Evolutionary conservation across 176 grass and related monocot genomes (phyloP), one percentile per base, ranked within the genome.

Genomic region (Echinochloa phyllopogon): DNA sequence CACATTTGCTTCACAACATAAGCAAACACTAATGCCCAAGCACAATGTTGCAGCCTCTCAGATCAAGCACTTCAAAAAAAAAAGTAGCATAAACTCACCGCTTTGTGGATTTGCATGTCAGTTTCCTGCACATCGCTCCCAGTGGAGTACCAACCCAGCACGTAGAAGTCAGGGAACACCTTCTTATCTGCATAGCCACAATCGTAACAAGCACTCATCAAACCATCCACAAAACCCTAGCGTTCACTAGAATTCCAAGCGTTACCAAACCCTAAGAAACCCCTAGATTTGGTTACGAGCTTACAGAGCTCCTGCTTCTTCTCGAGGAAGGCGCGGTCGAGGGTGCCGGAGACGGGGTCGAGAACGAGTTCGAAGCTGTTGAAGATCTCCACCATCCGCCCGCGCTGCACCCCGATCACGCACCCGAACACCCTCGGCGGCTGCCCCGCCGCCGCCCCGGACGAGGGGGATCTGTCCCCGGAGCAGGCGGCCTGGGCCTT

Each of bases 261-360:
- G 18, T 29, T 38, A 16, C 18, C 37, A 82, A 67, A 69, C 18
- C 78, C 51, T 66, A 65, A 75, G 55, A 81, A 50, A 4, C 1
- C 74, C 27, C n/a, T 20, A 61, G 45, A 43, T 86, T 78, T 0
- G 65, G 1, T 14, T 43, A 67, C 37, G 2, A 7, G 29, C 93
- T 72, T 92, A 99, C 97, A 99, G 51, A 99, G 90, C 83, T 99
- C 97, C 58, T 96, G 97, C 86, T 99, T 99, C 81, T 99, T 99
- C 94, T 94, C 94, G 21, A 99, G 97, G 91, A 99, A 99, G 75
- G 77, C 69, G 73, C 97, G 97, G 41, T 99, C 92, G 47, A 99
- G 97, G 75, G 88, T 91, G 38, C 91, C 91, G 53, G 91, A 84
- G 59, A 86, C 51, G 42, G 94, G 91, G 89, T 99, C 97, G 83